These are phyloP conservation scores for Sugiyamaella japonica DNA, from an alignment of 1,139 yeast species.

Conservation along the genomic window DNA sequence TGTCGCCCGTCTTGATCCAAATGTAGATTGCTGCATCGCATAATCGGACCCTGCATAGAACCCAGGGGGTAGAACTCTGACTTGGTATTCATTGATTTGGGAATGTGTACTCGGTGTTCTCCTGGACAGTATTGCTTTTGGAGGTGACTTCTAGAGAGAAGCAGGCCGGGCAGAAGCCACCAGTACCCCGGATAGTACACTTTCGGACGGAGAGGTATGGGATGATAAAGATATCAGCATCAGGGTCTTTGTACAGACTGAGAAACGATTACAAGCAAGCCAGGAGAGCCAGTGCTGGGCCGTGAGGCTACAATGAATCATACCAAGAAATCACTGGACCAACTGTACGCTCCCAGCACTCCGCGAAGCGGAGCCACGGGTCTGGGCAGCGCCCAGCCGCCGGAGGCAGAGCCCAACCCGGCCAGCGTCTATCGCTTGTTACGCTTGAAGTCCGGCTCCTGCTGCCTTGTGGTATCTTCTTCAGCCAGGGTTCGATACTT, in stretches of 20 bases:
- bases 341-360: no score
- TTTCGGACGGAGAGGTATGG: conserved; percentile 53
- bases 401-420: no score
- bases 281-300: not conserved
- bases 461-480: conserved; percentile 33
- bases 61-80: no score
- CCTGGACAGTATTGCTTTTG: no score
- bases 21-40: not conserved
- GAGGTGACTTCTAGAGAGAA: no score
- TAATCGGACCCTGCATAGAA: conserved; percentile 3
- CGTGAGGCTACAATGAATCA: not conserved
- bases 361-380: no score
- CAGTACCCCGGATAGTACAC: conserved; percentile 16
- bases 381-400: no score
- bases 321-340: not conserved
- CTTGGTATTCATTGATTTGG: no score
- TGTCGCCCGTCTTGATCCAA: not conserved
- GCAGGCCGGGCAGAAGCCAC: no score
- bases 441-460: conserved; percentile 1
- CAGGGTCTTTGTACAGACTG: conserved; percentile 80
- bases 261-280: conserved; percentile 34
- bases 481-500: conserved; percentile 32
- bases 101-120: no score
- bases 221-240: conserved; percentile 72
- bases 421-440: conserved; percentile 1